Base-by-base conservation (phyloP, 2,329 filamentous ascomycete genomes). In the Fusarium abutilonis region DNA sequence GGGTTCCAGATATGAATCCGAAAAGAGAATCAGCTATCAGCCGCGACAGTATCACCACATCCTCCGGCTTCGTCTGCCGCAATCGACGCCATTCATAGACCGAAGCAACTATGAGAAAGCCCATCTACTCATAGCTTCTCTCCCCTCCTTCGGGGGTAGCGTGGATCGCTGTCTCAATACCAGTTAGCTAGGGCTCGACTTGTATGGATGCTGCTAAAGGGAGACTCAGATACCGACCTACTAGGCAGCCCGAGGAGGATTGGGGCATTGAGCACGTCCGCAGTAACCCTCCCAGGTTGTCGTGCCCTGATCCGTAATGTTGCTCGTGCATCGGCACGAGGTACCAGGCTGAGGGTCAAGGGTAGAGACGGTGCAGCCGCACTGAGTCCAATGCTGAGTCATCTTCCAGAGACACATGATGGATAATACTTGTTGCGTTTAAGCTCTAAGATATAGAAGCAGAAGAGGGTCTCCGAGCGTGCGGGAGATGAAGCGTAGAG, bases 321-420 rank as follows among this genome's bases (percentile, higher is more conserved):
- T 63, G 21, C 43, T 39, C 13, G 11, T 55, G 65, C 68, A 70
- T 26, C 56, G 51, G 66, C 75, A 77, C 19, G 36, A 43, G 57
- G 70, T 73, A 28, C 70, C 71, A 4, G 74, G 74, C 58, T 74
- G 71, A 44, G 61, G 66, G 26, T 63, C 56, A 19, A 56, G 44
- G 28, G 62, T 56, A 19, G 61, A 28, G n/a, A 56, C 49, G 28
- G 60, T 64, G 70, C 75, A 77, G 46, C 74, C 74, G 56, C 75
- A 77, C 43, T 45, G 41, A 38, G 70, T 69, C 72, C 71, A 77
- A 59, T 51, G 44, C 56, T 76, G 66, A 36, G 70, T 72, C 17
- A 69, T 70, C 28, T 66, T 63, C 73, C 74, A 77, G 62, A 69
- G 48, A 61, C 75, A 77, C 75, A 77, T 77, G 54, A 14, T 75